Base-by-base conservation (phyloP, 2,329 filamentous ascomycete species). In the Chaetomium sp. region DNA sequence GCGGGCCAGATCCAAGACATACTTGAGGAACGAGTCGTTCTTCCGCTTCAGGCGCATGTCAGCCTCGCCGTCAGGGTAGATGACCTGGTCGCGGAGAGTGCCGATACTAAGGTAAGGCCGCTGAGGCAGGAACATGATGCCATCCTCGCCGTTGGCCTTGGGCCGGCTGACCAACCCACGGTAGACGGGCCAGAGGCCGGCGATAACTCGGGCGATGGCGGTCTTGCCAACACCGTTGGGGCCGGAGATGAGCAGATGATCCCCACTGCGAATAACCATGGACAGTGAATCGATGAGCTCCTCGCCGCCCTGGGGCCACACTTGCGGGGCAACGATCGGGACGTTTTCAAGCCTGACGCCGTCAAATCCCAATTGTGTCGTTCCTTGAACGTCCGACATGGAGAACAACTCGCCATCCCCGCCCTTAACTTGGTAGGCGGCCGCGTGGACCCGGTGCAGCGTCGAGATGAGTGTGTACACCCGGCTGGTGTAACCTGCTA, bases 111-210 rank as follows among this genome's bases (percentile, higher is more conserved):
- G 81, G 66, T 97, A 97, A 0, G 92, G 91, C 12, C 92, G 81
- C 70, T 99, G 94, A 0, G 94, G 94, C 9, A 99, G 79, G 73
- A 99, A 97, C 91, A 99, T 97, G 74, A 99, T 95, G 57, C 94
- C 94, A 62, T 97, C 92, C 59, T 86, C 80, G 41, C 91, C 91
- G 43, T 83, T 81, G 41, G 76, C 80, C 66, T 94, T 89, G 2
- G 94, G 92, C 1, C 91, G 84, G 56, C 88, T 95, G 14, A 96
- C 89, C 2, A 99, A 78, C 2, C 94, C 94, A 45, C 94, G 87
- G 69, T 97, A 99, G 0, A 95, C 88, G 0, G 94, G 95, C 94
- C 95, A 99, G 8, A 99, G 77, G 0, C 94, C 94, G 0, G 92
- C 91, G 6, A 96, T 84, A 35, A 97, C 84, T 49, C 94, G 86